Evolutionary conservation across 192 early-diverging fungal genomes (phyloP), one percentile per base, ranked within the genome.

Genomic region (Chytriomyces sp.): DNA sequence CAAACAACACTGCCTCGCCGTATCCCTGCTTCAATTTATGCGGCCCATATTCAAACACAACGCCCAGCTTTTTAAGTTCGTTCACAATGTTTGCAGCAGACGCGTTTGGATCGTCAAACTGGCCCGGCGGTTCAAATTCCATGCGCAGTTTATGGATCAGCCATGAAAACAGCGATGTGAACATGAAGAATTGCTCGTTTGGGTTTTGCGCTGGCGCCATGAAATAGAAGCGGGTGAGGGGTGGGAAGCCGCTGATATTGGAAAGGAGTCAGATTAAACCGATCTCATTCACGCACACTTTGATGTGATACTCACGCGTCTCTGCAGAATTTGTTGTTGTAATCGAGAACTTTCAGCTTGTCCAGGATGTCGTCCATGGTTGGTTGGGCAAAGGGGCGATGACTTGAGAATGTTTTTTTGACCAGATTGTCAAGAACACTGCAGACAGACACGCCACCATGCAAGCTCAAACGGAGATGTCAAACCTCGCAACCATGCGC

Each of bases 31-130:
- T 86, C 46, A 90, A 69, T 62, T 88, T 89, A 60, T 79, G 77
- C 5, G 86, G 82, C n/a, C 84, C 86, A 59, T 82, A 82, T n/a
- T 90, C 88, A 35, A 88, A 84, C 10, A 79, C 50, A 47, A 89
- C 83, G 16, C 81, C 79, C 35, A 88, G 44, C 47, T 82, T 80
- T 78, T 89, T 89, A 23, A 89, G 79, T 26, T 82, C 88, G 16
- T 76, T 80, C 28, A 72, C 82, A 48, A 89, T 85, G 73, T 82
- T 89, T 4, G 88, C 80, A 23, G 81, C 80, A 10, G 84, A 82
- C 8, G 86, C 88, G 77, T 89, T 89, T 9, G 88, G 88, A 59
- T 89, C 88, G 72, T 89, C 88, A 77, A 89, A 89, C 67, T 89
- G 88, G 0, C 84, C 84, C 43, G 88, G 88, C 61, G 69, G 49